Base-by-base conservation (phyloP, 257 asterid species). In the Striga asiatica region DNA sequence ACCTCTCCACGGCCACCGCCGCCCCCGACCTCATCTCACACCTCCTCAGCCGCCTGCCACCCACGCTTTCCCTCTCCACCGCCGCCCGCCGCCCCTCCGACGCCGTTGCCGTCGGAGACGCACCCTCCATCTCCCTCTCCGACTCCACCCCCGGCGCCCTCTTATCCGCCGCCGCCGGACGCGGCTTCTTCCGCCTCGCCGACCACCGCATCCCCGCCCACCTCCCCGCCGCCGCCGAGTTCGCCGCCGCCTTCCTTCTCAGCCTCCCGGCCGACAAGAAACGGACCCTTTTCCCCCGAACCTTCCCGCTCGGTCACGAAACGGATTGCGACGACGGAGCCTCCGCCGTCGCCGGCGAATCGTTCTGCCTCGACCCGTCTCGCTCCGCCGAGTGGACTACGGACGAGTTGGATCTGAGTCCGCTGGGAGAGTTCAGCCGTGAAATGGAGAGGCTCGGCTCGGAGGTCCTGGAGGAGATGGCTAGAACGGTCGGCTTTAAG, bases 401-500 rank as follows among this genome's bases (percentile, higher is more conserved):
- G 3, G 12, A 2, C 6, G 47, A 39, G n/a, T 4, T 14, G 6
- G 47, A 39, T 14, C 16, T 14, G 10, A 10, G 47, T 4, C 16
- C 47, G 47, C 16, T 39, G 46, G 1, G 46, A 2, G 46, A 38
- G 17, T 38, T 38, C 2, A 39, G 47, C 47, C 47, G 47, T 13
- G 47, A 39, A 20, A 39, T 39, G 47, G 47, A 39, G 47, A 39
- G 21, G 47, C 47, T 39, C 47, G 47, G 47, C 7, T 39, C 69
- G 61, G 54, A 70, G 58, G 69, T 86, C 37, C 32, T 78, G 41
- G 81, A 68, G 52, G 81, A 71, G 54, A 20, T 86, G 60, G 77
- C 78, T 19, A 47, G 45, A 12, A 82, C 76, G 3, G 68, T 48
- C 51, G 92, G 88, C 68, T 81, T 83, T 17, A 64, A 64, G 12